phyloP scores from a whole-genome alignment of 2,329 filamentous ascomycete genomes.

The Exophiala spinifera region DNA sequence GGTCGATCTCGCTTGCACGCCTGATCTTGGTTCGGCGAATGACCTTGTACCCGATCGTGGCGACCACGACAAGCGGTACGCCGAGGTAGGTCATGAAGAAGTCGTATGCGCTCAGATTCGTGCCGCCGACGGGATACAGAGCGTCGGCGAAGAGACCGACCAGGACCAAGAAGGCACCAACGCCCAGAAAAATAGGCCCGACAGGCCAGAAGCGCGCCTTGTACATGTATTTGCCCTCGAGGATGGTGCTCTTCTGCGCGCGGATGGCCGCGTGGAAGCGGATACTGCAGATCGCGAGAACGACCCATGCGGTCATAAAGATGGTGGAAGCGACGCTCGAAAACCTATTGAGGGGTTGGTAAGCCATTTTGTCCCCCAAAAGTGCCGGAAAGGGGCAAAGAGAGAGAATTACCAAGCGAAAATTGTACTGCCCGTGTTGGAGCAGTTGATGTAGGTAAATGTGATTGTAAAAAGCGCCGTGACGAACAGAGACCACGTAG shows the following conservation, averaged over 20 bases:
- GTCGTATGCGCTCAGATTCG: neutral
- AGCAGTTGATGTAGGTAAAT: slow-evolving; percentile 36
- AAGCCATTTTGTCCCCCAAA: slow-evolving; percentile 18
- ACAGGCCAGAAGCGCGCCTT: neutral
- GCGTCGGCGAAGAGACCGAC: slow-evolving; percentile 2
- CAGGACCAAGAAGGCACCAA: neutral
- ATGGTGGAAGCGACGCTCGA: slow-evolving; percentile 68
- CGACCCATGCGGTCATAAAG: slow-evolving; percentile 67
- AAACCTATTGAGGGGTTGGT: slow-evolving; percentile 70
- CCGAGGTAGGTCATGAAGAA: slow-evolving; percentile 1
- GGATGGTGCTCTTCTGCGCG: neutral
- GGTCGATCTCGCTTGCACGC: neutral
- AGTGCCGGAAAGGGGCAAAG: slow-evolving; percentile 67
- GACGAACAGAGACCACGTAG: slow-evolving; percentile 31
- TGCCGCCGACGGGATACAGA: neutral
- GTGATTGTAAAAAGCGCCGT: slow-evolving; percentile 29
- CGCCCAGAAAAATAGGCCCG: neutral
- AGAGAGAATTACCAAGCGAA: slow-evolving; percentile 86
- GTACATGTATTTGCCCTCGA: neutral
- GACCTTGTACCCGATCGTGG: slow-evolving; percentile 1
- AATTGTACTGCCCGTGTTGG: slow-evolving; percentile 13
- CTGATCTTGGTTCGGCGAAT: neutral
- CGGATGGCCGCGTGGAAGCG: slow-evolving; percentile 62
- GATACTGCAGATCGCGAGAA: slow-evolving; percentile 56
- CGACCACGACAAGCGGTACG: neutral